A percentile compares a stretch with the other conserved stretches of the same genome.
These are phyloP conservation scores for Xylariaceae sp. DNA, from an alignment of 2,329 filamentous ascomycete genomes.

Conservation along the genomic window DNA sequence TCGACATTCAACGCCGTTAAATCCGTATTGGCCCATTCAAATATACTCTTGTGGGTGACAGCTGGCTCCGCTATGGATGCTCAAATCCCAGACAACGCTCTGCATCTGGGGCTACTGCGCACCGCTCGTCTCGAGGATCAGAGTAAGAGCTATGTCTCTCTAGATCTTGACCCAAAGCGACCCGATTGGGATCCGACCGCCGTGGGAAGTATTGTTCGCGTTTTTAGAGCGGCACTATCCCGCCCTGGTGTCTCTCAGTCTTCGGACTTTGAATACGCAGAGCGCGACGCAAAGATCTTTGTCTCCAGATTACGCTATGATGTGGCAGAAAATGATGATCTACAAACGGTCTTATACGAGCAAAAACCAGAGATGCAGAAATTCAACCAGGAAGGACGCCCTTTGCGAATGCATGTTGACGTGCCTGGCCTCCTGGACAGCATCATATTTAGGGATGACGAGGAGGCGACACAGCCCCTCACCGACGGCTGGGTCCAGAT, in stretches of 20 bases:
- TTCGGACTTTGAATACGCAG: slow-evolving; percentile 15
- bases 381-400: slow-evolving; percentile 8
- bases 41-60: slow-evolving; percentile 18
- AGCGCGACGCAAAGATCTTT: slow-evolving; percentile 5
- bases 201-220: slow-evolving; percentile 6
- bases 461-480: background rate
- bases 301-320: slow-evolving; percentile 10
- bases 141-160: slow-evolving; percentile 17
- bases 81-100: slow-evolving; percentile 13
- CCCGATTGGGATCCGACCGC: slow-evolving; percentile 2
- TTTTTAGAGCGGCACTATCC: slow-evolving; percentile 4
- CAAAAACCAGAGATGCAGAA: slow-evolving; percentile 4
- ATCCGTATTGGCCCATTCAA: too few species aligned
- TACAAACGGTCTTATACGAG: background rate
- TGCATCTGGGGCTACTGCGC: slow-evolving; percentile 23
- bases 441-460: slow-evolving; percentile 11
- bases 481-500: slow-evolving; percentile 5
- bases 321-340: background rate
- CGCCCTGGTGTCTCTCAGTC: background rate
- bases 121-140: slow-evolving; percentile 22
- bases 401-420: slow-evolving; percentile 9
- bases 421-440: slow-evolving; percentile 11
- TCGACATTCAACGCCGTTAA: too few species aligned
- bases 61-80: slow-evolving; percentile 13
- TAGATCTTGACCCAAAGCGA: slow-evolving; percentile 24